Evolutionary conservation across 345 rosid species (phyloP).

Genomic region (Eutrema heterophyllum): DNA sequence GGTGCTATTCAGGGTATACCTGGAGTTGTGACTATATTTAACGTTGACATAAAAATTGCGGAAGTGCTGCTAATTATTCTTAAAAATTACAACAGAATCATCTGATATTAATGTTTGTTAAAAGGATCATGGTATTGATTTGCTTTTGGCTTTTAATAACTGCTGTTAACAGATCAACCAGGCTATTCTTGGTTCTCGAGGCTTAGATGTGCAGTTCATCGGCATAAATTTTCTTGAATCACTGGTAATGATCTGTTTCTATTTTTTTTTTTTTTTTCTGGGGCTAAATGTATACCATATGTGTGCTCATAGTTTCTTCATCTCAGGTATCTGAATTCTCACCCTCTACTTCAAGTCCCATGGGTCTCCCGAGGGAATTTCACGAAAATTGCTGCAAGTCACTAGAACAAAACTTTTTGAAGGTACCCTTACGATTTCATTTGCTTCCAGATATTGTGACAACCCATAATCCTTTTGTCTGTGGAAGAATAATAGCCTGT

Average conservation of each 20-base stretch:
- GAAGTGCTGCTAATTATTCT: conserved; percentile 1
- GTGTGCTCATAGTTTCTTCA: conserved; percentile 17
- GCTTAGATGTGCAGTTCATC: conserved; percentile 68
- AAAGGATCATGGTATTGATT: background rate
- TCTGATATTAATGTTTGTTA: background rate
- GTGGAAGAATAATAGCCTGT: conserved; percentile 19
- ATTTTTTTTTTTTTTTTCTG: background rate
- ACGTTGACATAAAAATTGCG: background rate
- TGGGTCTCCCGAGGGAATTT: conserved; percentile 97
- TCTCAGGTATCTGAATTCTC: conserved; percentile 92
- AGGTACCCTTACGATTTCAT: conserved; percentile 44
- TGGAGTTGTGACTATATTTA: background rate
- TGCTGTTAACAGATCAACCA: conserved; percentile 67
- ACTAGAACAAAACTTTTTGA: conserved; percentile 69
- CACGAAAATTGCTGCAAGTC: conserved; percentile 86
- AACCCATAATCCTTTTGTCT: background rate
- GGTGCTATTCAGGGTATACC: background rate
- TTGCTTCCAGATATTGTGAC: conserved; percentile 22
- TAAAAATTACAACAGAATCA: background rate
- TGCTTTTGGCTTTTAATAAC: conserved; percentile 25
- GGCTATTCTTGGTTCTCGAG: conserved; percentile 73
- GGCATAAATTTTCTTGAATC: conserved; percentile 90
- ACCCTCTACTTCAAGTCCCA: conserved; percentile 87
- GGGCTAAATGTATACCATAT: conserved; percentile 1
- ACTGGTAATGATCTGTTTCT: conserved; percentile 49